Percentiles rank a stretch among this genome's conserved stretches.
Evolutionary conservation across 495 filamentous ascomycete genomes (phyloP).

Genomic region (Trichocladium uniseriatum): DNA sequence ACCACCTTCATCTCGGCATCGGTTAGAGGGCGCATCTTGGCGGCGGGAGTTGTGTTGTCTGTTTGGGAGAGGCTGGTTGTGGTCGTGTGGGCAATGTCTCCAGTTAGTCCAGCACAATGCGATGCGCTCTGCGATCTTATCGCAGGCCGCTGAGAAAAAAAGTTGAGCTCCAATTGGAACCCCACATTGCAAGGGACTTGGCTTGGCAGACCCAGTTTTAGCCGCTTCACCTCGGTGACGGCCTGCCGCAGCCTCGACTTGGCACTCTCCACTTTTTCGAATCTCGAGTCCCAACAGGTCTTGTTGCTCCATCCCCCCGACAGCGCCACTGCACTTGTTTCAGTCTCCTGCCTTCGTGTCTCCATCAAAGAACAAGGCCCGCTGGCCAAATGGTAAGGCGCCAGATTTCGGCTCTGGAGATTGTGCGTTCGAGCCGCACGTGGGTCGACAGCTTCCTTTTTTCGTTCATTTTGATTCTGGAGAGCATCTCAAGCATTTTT

Average conservation of each 20-base stretch:
- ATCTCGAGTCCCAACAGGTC: too few relatives aligned
- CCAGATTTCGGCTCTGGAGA: slow-evolving; percentile 28
- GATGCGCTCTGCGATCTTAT: slow-evolving; percentile 12
- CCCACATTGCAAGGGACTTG: slow-evolving; percentile 6
- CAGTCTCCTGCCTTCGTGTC: neutral
- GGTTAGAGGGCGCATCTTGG: slow-evolving; percentile 61
- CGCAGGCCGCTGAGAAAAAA: slow-evolving; percentile 12
- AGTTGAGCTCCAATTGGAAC: slow-evolving; percentile 10
- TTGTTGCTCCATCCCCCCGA: too few relatives aligned
- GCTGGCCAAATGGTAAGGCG: slow-evolving; percentile 30
- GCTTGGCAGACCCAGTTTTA: slow-evolving; percentile 19
- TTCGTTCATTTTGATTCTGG: too few relatives aligned
- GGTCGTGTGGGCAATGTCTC: neutral
- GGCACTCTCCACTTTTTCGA: too few relatives aligned
- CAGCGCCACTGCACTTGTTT: too few relatives aligned
- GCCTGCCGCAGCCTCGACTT: neutral
- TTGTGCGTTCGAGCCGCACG: slow-evolving; percentile 28
- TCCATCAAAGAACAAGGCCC: slow-evolving; percentile 10
- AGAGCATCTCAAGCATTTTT: too few relatives aligned
- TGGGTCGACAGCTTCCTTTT: slow-evolving; percentile 16
- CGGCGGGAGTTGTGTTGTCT: neutral
- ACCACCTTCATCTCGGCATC: slow-evolving; percentile 63
- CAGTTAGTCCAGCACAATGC: neutral
- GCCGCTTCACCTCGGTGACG: slow-evolving; percentile 13
- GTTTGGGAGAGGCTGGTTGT: neutral